phyloP scores from a whole-genome alignment of 2,329 filamentous ascomycete genomes.

The Epichloe festucae region DNA sequence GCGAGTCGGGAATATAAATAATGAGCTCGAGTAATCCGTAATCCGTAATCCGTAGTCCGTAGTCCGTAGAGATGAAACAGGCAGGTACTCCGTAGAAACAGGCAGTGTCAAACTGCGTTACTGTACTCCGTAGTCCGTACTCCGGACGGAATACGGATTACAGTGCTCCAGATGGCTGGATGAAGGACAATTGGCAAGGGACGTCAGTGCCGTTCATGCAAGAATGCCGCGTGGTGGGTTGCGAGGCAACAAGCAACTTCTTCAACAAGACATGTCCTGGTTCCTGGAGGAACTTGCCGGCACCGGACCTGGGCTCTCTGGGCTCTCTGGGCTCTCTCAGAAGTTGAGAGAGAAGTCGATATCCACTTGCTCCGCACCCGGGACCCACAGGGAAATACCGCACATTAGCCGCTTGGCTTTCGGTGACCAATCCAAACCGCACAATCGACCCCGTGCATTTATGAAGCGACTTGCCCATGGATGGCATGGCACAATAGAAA shows the following conservation, averaged over 20 bases:
- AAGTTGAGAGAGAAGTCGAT: neutral
- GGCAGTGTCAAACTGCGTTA: neutral
- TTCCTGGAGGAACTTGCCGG: constrained; percentile 1
- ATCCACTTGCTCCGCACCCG: neutral
- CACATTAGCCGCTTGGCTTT: constrained; percentile 1
- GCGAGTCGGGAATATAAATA: neutral
- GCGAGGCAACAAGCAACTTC: neutral
- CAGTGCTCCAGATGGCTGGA: neutral
- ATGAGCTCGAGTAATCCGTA: neutral
- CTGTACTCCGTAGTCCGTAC: neutral
- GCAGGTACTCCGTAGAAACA: neutral
- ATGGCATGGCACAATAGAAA: neutral
- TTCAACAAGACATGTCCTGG: constrained; percentile 7
- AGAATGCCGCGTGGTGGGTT: constrained; percentile 12
- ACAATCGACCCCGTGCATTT: constrained; percentile 10
- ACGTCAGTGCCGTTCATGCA: constrained; percentile 10
- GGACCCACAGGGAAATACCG: neutral
- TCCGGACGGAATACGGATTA: too few relatives aligned
- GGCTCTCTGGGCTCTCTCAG: neutral
- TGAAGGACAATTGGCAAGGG: neutral
- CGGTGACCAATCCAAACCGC: neutral
- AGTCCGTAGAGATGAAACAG: neutral
- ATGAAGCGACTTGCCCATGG: neutral
- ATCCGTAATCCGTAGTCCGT: too few relatives aligned
- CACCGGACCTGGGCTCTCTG: neutral